Evolutionary conservation across 2,329 filamentous ascomycete species (phyloP).

Genomic region (Zymoseptoria pseudotritici): DNA sequence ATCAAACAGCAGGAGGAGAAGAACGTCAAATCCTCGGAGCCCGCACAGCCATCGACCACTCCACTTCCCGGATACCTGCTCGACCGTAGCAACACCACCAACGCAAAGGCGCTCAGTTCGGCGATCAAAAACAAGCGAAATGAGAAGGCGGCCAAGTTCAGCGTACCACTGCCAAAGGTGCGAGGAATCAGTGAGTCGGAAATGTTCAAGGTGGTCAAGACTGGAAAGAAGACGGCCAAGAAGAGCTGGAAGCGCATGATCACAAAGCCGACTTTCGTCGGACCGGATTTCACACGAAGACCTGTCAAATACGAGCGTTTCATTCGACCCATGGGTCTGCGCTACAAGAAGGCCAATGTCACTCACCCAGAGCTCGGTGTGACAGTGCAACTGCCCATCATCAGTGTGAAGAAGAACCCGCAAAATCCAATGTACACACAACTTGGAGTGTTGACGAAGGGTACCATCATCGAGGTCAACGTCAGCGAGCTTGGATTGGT

Average conservation of each 20-base stretch:
- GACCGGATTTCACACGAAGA: constrained; percentile 77
- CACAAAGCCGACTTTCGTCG: constrained; percentile 77
- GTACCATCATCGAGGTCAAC: constrained; percentile 84
- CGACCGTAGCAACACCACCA: constrained; percentile 64
- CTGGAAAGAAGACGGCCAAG: constrained; percentile 87
- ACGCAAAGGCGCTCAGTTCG: constrained; percentile 67
- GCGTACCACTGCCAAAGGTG: constrained; percentile 88
- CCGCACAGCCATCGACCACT: constrained; percentile 69
- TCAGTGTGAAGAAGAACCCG: constrained; percentile 71
- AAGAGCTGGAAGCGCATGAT: constrained; percentile 70
- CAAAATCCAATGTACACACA: constrained; percentile 89
- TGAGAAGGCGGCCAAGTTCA: constrained; percentile 91
- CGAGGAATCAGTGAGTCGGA: constrained; percentile 90
- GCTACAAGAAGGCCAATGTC: constrained; percentile 67
- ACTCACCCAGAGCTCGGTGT: constrained; percentile 73
- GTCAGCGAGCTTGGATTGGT: constrained; percentile 86
- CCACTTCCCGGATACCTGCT: constrained; percentile 89
- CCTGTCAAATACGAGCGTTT: constrained; percentile 58
- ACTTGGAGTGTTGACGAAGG: constrained; percentile 80
- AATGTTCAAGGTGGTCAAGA: constrained; percentile 96
- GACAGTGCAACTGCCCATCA: constrained; percentile 68
- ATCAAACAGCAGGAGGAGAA: constrained; percentile 94
- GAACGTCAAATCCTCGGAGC: constrained; percentile 79
- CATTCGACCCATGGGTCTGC: constrained; percentile 63
- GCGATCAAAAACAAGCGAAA: constrained; percentile 93